Percentiles rank a stretch among this genome's conserved stretches.
Conservation (phyloP, 2,329 filamentous ascomycete species). For the Fusarium sp. region DNA sequence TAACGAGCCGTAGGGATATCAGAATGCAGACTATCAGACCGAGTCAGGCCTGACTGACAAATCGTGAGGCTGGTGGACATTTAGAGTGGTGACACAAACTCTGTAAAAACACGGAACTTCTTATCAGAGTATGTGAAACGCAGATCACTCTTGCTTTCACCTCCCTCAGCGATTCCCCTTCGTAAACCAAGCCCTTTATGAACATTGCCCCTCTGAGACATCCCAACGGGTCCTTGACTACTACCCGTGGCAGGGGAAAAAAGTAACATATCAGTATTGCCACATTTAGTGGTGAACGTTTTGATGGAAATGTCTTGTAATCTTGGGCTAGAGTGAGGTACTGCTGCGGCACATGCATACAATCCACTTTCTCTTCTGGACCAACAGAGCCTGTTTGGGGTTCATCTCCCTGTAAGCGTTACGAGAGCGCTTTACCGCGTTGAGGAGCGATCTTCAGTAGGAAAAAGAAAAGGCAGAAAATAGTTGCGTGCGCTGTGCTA, state of each 20-base stretch:
- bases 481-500: neutral
- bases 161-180: neutral
- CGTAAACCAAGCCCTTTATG: neutral
- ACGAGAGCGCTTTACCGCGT: neutral
- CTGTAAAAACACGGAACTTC: neutral
- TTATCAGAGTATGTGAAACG: neutral
- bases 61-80: neutral
- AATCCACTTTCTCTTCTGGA: neutral
- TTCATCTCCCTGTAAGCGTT: neutral
- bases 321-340: neutral
- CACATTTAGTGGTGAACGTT: neutral
- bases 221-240: neutral
- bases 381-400: neutral
- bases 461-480: neutral
- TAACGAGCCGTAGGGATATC: too few relatives aligned
- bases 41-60: neutral
- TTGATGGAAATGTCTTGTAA: neutral
- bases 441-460: neutral
- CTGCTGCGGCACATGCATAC: neutral
- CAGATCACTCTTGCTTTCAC: neutral
- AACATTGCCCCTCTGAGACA: neutral
- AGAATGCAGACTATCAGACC: neutral
- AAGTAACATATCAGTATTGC: neutral
- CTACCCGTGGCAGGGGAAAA: neutral
- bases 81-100: neutral